Percentiles rank a stretch among this genome's conserved stretches.
Evolutionary conservation across 2,329 filamentous ascomycete genomes (phyloP).

Genomic region (Anthostomella pinea): DNA sequence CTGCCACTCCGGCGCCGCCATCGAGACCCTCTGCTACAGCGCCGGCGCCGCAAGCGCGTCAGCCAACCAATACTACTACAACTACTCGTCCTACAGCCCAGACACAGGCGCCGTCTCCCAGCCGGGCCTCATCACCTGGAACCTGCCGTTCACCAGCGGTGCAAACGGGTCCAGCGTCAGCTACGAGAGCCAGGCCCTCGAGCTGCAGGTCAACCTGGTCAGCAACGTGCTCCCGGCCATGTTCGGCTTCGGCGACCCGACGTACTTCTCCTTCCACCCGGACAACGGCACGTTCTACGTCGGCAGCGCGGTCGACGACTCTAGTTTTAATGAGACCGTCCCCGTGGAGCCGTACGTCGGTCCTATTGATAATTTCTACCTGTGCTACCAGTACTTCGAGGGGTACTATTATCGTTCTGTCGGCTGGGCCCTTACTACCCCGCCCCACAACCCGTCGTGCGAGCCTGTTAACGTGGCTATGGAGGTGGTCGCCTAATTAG

Average conservation of each 20-base stretch:
- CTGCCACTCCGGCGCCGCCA: constrained; percentile 25
- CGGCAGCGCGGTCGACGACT: constrained; percentile 22
- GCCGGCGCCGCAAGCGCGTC: constrained; percentile 6
- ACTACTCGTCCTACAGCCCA: constrained; percentile 11
- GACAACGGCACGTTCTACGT: constrained; percentile 21
- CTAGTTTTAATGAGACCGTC: constrained; percentile 14
- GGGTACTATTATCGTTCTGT: constrained; percentile 26
- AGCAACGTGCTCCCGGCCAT: constrained; percentile 21
- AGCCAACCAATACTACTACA: constrained; percentile 23
- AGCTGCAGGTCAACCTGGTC: constrained; percentile 11
- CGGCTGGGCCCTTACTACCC: constrained; percentile 19
- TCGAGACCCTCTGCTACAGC: constrained; percentile 22
- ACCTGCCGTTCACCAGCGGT: constrained; percentile 12
- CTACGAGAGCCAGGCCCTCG: constrained; percentile 7
- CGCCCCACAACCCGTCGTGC: constrained; percentile 23
- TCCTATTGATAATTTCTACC: constrained; percentile 20
- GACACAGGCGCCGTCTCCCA: constrained; percentile 6
- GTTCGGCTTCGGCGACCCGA: constrained; percentile 8
- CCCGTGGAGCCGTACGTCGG: constrained; percentile 13
- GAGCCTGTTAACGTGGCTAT: constrained; percentile 21
- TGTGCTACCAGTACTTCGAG: constrained; percentile 25
- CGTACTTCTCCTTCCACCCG: constrained; percentile 10
- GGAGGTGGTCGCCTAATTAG: too few relatives aligned
- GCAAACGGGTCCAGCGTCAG: too few relatives aligned
- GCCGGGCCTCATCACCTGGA: constrained; percentile 20